Conservation (phyloP, 2,329 filamentous ascomycete species). For the Penicillium paneum region DNA sequence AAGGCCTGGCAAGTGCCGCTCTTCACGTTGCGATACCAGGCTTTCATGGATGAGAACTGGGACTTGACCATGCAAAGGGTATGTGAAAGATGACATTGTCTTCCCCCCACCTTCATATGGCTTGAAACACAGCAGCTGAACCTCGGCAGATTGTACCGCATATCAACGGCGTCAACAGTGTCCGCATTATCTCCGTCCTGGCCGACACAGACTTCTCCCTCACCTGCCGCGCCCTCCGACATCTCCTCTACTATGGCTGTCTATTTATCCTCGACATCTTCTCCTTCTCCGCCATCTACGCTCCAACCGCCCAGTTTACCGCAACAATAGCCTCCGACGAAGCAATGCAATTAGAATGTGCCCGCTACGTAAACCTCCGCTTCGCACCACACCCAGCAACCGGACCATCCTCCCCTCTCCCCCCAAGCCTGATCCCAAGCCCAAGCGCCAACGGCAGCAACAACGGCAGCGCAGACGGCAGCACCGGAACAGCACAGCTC, state of each 20-base stretch:
- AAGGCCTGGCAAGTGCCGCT: constrained; percentile 90
- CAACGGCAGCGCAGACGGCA: constrained; percentile 11
- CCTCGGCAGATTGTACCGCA: constrained; percentile 65
- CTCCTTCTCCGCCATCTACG: constrained; percentile 89
- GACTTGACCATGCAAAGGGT: constrained; percentile 53
- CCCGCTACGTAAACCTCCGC: constrained; percentile 69
- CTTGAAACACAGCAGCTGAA: neutral
- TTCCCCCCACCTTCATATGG: neutral
- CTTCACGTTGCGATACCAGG: constrained; percentile 56
- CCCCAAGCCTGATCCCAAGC: constrained; percentile 9
- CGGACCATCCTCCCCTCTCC: constrained; percentile 27
- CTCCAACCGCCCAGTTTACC: constrained; percentile 72
- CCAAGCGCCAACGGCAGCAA: constrained; percentile 13
- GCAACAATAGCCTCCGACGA: constrained; percentile 70
- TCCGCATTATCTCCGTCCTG: constrained; percentile 78
- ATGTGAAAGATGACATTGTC: constrained; percentile 3
- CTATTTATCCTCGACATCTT: constrained; percentile 90
- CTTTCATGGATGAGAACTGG: constrained; percentile 55
- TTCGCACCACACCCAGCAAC: constrained; percentile 34
- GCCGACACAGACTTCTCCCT: constrained; percentile 85
- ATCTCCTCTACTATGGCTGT: constrained; percentile 90
- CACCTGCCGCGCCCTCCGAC: constrained; percentile 79
- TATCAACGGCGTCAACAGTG: constrained; percentile 87
- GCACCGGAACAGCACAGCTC: constrained; percentile 9
- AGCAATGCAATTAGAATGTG: constrained; percentile 81